phyloP scores from a whole-genome alignment of 2,329 filamentous ascomycete genomes.

The Colletotrichum karsti region DNA sequence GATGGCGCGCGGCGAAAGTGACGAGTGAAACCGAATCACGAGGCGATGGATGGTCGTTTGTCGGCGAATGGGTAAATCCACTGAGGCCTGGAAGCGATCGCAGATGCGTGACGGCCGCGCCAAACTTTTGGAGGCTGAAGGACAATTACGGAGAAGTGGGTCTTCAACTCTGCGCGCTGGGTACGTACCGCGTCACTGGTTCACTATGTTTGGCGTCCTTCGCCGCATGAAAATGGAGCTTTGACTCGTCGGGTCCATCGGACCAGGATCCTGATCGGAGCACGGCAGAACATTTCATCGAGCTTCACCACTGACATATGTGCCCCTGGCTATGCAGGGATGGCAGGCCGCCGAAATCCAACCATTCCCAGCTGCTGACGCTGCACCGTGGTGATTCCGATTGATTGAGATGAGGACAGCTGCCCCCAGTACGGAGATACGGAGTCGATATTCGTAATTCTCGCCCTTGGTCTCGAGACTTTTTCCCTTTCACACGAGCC shows the following conservation, averaged over 20 bases:
- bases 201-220: neutral
- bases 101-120: constrained; percentile 21
- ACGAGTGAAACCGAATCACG: neutral
- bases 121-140: constrained; percentile 30
- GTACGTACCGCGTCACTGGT: neutral
- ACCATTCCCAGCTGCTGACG: constrained; percentile 17
- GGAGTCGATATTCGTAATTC: constrained; percentile 2
- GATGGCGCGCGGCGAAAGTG: neutral
- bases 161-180: neutral
- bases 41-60: neutral
- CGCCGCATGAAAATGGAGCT: neutral
- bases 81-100: constrained; percentile 9
- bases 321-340: constrained; percentile 24
- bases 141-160: constrained; percentile 9
- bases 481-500: neutral
- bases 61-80: constrained; percentile 4
- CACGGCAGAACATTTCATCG: constrained; percentile 21
- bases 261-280: neutral
- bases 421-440: constrained; percentile 8
- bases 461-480: constrained; percentile 14
- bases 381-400: constrained; percentile 26
- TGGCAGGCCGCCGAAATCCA: constrained; percentile 21
- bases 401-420: constrained; percentile 27
- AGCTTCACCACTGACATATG: neutral
- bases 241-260: neutral